These are phyloP conservation scores for Mortierella polycephala DNA, from an alignment of 371 early-diverging fungal genomes.

Conservation along the genomic window DNA sequence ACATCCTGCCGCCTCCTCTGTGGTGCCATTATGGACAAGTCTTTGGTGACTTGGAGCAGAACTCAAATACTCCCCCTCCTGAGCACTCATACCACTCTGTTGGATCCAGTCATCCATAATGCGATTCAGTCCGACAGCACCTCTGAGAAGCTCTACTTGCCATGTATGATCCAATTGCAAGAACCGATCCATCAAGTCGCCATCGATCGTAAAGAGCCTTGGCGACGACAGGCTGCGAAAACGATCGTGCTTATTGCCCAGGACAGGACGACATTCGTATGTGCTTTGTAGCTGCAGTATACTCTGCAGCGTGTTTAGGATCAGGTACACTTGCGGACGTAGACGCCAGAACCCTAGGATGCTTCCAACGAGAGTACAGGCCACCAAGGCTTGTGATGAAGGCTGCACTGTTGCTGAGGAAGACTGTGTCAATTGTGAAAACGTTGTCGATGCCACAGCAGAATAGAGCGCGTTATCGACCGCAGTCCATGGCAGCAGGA, in stretches of 20 bases:
- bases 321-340: constrained; percentile 13
- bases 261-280: constrained; percentile 23
- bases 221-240: constrained; percentile 23
- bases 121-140: constrained; percentile 18
- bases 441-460: not conserved
- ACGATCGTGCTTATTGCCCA: constrained; percentile 22
- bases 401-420: not conserved
- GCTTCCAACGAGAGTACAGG: constrained; percentile 26
- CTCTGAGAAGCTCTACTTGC: constrained; percentile 14
- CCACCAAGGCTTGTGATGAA: constrained; percentile 40
- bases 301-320: constrained; percentile 21
- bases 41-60: not conserved
- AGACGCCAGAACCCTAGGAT: constrained; percentile 43
- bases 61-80: constrained; percentile 3
- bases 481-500: constrained; percentile 20
- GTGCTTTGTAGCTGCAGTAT: not conserved
- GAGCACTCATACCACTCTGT: not conserved
- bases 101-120: constrained; percentile 32
- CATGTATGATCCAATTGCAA: constrained; percentile 23
- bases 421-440: not conserved
- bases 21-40: not conserved
- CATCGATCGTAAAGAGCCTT: constrained; percentile 22
- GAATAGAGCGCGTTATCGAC: not conserved
- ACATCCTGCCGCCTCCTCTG: not conserved
- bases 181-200: constrained; percentile 25